These are phyloP conservation scores for Fusarium tuaranense DNA, from an alignment of 2,329 filamentous ascomycete species.

Conservation along the genomic window DNA sequence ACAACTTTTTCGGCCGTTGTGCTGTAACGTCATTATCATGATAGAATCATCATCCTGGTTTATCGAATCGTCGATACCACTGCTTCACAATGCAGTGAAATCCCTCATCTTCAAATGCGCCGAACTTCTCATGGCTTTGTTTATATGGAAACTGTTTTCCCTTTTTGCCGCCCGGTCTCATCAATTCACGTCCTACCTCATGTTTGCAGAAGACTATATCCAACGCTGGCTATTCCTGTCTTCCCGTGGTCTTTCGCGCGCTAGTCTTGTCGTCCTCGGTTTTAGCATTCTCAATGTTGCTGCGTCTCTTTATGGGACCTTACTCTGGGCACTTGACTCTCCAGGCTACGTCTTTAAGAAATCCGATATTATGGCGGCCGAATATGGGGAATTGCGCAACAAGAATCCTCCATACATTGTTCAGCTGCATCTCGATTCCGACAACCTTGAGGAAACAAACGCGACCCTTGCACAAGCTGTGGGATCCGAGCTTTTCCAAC, in stretches of 20 bases:
- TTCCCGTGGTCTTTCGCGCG: constrained; percentile 23
- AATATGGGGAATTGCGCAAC: constrained; percentile 16
- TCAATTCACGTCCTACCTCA: constrained; percentile 36
- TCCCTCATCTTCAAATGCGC: constrained; percentile 33
- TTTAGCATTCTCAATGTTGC: constrained; percentile 25
- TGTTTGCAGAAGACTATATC: constrained; percentile 36
- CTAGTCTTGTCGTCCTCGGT: constrained; percentile 10
- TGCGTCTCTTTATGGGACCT: constrained; percentile 25
- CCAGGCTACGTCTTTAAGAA: constrained; percentile 29
- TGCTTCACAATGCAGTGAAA: constrained; percentile 37
- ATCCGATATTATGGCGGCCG: not conserved
- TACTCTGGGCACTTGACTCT: constrained; percentile 32
- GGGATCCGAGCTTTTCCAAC: constrained; percentile 8
- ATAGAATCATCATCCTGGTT: constrained; percentile 15
- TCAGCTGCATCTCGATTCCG: constrained; percentile 5
- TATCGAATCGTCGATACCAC: constrained; percentile 25
- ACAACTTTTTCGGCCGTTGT: not conserved
- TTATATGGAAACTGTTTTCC: constrained; percentile 31
- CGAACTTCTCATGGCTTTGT: constrained; percentile 30
- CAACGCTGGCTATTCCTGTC: constrained; percentile 24
- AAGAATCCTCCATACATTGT: constrained; percentile 21
- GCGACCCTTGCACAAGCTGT: constrained; percentile 9
- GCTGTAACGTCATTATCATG: constrained; percentile 4
- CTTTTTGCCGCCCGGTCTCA: constrained; percentile 26
- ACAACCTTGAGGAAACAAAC: not conserved